Percentiles rank a stretch among this genome's conserved stretches.
These are phyloP conservation scores for Mychonastes homosphaera DNA, from an alignment of 139 green algal genomes.

Conservation along the genomic window DNA sequence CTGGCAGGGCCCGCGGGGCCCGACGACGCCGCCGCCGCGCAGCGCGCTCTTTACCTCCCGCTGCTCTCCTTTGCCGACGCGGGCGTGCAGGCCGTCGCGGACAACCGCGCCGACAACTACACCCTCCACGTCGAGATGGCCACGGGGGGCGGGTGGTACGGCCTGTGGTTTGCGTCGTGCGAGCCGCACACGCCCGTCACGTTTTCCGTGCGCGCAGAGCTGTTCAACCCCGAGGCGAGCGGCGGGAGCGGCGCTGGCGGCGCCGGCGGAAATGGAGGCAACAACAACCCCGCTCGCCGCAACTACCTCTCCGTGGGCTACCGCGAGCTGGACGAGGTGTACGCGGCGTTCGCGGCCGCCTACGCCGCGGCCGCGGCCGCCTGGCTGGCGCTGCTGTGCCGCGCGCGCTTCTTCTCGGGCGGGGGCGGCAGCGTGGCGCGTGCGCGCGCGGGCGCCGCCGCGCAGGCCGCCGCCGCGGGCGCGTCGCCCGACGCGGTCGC, in stretches of 20 bases:
- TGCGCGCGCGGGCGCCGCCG: too few species aligned
- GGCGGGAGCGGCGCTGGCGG: neutral
- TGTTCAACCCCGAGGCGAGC: conserved; percentile 53
- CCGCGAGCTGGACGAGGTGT: conserved; percentile 70
- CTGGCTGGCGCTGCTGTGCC: too few species aligned
- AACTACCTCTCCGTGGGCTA: conserved; percentile 89
- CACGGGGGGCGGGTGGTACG: conserved; percentile 38
- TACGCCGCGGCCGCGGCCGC: too few species aligned
- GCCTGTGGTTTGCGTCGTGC: conserved; percentile 88
- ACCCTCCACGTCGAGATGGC: conserved; percentile 27
- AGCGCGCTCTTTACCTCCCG: neutral
- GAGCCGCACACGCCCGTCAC: conserved; percentile 52
- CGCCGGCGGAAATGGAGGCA: conserved; percentile 30
- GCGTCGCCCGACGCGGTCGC: too few species aligned
- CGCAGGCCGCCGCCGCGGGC: too few species aligned
- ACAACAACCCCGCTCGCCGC: too few species aligned
- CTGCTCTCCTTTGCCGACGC: conserved; percentile 38
- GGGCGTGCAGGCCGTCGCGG: conserved; percentile 11
- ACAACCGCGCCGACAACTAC: conserved; percentile 1
- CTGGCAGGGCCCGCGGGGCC: neutral
- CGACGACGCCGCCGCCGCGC: too few species aligned
- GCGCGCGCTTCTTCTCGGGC: too few species aligned
- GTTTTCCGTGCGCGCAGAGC: conserved; percentile 46
- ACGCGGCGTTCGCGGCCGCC: too few species aligned
- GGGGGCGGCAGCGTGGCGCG: too few species aligned